Conservation (phyloP, 2,329 filamentous ascomycete genomes). For the Colletotrichum kahawae region DNA sequence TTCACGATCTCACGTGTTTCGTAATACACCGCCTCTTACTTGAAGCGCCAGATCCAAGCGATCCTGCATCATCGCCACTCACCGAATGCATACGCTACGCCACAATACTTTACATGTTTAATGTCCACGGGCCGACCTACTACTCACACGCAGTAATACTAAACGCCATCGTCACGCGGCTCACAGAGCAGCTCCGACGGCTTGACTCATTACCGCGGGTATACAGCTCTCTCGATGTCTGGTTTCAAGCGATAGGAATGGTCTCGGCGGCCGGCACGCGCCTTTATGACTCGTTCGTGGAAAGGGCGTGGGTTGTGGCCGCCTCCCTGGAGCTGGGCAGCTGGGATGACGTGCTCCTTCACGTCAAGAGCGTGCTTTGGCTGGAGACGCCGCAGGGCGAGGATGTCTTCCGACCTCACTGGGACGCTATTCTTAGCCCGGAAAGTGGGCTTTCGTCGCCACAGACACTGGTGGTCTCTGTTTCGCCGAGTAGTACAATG, state of each 20-base stretch:
- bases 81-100: constrained; percentile 53
- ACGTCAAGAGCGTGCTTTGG: constrained; percentile 34
- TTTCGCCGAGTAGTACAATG: neutral
- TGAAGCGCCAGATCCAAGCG: neutral
- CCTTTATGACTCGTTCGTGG: constrained; percentile 33
- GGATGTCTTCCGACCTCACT: constrained; percentile 28
- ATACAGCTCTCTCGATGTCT: constrained; percentile 37
- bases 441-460: neutral
- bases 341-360: constrained; percentile 14
- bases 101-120: constrained; percentile 56
- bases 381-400: constrained; percentile 26
- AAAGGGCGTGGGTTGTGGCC: constrained; percentile 23
- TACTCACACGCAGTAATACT: constrained; percentile 53
- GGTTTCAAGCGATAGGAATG: constrained; percentile 48
- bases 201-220: constrained; percentile 21
- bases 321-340: neutral
- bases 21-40: constrained; percentile 55
- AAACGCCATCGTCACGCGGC: constrained; percentile 34
- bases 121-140: constrained; percentile 59
- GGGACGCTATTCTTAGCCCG: constrained; percentile 20
- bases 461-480: neutral
- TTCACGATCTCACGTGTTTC: constrained; percentile 62
- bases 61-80: constrained; percentile 23
- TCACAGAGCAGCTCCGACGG: constrained; percentile 34
- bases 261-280: constrained; percentile 33